Base-by-base conservation (phyloP, 257 asterid genomes). In the Lithospermum erythrorhizon region DNA sequence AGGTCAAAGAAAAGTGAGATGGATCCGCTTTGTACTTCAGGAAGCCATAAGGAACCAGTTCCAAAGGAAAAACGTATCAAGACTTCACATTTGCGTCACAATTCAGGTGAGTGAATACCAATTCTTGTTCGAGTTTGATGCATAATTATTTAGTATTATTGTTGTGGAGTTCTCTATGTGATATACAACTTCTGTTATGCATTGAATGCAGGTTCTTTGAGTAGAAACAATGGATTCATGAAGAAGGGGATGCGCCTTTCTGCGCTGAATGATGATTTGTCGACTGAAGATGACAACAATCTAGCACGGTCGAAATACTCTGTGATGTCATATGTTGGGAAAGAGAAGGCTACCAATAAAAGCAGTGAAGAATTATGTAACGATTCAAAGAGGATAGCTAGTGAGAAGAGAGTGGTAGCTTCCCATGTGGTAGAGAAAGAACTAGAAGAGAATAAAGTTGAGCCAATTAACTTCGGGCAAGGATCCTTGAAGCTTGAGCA, bases 401-500 rank as follows among this genome's bases (percentile, higher is more conserved):
- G 61, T 68, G 74, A 66, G 72, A 78, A 45, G 64, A 72, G 73
- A 62, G 74, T 68, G 67, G 79, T 77, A 74, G 75, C 76, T 64
- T 73, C 66, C 51, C 74, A 68, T 67, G 83, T 48, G 18, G 72
- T 25, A 21, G 71, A 61, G 11, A 57, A 35, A 35, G 61, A 27
- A 56, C 30, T 29, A 56, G 71, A 45, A 68, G 73, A 59, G 61
- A 66, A 52, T 17, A 68, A 65, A 25, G 63, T 22, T 56, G 76
- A 68, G 58, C 47, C 45, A 47, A 32, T 21, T 19, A 53, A 55
- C 61, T 19, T 61, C 16, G 35, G 29, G 63, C 66, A 61, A 23
- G 63, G 58, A 61, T 63, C 47, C 55, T 65, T 53, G 27, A 70
- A 29, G 58, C 57, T 64, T 69, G 73, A 62, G 60, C 70, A 61